A percentile compares a stretch with the other conserved stretches of the same genome.
phyloP scores from a whole-genome alignment of 2,329 filamentous ascomycete genomes.

The Dactylonectria macrodidyma region DNA sequence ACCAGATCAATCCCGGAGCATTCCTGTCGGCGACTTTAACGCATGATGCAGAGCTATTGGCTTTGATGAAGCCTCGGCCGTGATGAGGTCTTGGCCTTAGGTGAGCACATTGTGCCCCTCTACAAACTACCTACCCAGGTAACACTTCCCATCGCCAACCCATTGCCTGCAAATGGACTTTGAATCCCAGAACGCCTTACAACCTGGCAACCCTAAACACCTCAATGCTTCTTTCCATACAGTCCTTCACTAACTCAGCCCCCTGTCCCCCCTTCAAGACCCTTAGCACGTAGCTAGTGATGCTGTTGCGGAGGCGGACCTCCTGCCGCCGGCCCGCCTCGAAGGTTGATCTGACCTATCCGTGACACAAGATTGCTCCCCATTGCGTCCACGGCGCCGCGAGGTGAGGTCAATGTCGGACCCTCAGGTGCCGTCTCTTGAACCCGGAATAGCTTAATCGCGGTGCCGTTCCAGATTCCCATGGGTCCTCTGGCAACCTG shows the following conservation, averaged over 20 bases:
- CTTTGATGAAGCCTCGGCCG: background rate
- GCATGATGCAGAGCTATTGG: constrained; percentile 2
- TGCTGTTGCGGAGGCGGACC: constrained; percentile 32
- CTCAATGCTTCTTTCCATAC: constrained; percentile 9
- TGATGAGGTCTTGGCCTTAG: background rate
- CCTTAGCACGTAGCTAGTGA: constrained; percentile 17
- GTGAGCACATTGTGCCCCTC: background rate
- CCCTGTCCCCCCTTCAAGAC: background rate
- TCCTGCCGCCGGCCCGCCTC: constrained; percentile 58
- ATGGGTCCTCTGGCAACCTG: constrained; percentile 87
- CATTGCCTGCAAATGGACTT: background rate
- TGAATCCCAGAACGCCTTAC: constrained; percentile 8
- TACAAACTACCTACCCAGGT: background rate
- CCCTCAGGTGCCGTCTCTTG: constrained; percentile 87
- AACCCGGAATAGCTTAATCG: constrained; percentile 89
- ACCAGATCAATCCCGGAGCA: background rate
- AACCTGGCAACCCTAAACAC: constrained; percentile 15
- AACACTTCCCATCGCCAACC: background rate
- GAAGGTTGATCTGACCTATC: constrained; percentile 85
- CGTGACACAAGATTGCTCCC: constrained; percentile 90
- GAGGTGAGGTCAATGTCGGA: constrained; percentile 85
- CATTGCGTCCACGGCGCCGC: constrained; percentile 93
- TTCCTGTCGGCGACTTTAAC: background rate
- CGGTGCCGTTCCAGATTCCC: constrained; percentile 94
- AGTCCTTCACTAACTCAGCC: too few relatives aligned